These are phyloP conservation scores for Picea sitchensis DNA, from an alignment of 75 land plant species.

Conservation along the genomic window DNA sequence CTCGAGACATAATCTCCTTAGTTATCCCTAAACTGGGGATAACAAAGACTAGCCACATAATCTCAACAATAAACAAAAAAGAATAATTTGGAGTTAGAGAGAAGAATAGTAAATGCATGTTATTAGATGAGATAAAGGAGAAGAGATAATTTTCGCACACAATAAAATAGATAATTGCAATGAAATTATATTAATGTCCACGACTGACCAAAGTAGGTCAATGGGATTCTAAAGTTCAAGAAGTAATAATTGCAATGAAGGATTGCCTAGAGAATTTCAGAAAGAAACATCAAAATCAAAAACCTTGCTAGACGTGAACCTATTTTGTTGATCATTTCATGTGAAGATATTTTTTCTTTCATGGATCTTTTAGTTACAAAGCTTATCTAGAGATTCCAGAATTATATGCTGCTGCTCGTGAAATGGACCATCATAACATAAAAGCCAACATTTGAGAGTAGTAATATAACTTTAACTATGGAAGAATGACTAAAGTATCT, in stretches of 20 bases:
- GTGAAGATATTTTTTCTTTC: background rate
- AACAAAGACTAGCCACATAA: no score
- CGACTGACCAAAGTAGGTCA: no score
- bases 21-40: no score
- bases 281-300: background rate
- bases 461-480: background rate
- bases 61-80: no score
- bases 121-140: background rate
- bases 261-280: no score
- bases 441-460: background rate
- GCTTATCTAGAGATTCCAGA: background rate
- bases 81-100: no score
- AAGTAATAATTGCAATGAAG: no score
- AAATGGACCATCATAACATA: no score
- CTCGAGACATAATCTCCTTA: no score
- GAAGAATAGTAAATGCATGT: background rate
- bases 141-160: background rate
- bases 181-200: no score
- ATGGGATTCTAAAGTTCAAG: no score
- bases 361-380: background rate
- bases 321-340: background rate
- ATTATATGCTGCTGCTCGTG: background rate
- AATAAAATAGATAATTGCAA: background rate
- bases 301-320: background rate
- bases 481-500: background rate